Percentiles rank a stretch among this genome's conserved stretches.
Conservation (phyloP, 331 rosid species). For the Prunus yedoensis region DNA sequence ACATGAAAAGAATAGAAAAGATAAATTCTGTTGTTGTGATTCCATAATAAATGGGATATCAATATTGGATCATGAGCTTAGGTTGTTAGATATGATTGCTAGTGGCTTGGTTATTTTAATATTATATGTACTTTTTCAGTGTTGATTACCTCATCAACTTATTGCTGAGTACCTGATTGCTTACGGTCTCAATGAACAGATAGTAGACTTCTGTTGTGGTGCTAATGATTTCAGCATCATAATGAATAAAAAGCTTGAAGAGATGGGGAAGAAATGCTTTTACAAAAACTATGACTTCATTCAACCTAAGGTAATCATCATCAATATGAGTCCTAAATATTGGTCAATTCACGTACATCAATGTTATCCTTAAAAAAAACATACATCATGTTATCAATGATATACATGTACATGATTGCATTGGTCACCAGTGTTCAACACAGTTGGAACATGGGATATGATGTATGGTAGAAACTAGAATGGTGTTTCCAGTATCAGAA, state of each 20-base stretch:
- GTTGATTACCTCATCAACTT: background rate
- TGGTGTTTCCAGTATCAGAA: background rate
- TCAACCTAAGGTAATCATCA: slow-evolving; percentile 55
- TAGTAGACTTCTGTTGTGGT: slow-evolving; percentile 96
- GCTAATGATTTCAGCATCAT: slow-evolving; percentile 86
- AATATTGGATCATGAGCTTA: slow-evolving; percentile 5
- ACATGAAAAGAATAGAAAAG: background rate
- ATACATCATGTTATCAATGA: background rate
- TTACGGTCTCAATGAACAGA: slow-evolving; percentile 38
- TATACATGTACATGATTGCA: background rate
- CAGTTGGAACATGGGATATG: background rate
- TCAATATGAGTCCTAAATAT: background rate
- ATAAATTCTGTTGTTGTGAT: background rate
- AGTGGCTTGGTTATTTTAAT: background rate
- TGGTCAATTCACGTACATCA: background rate
- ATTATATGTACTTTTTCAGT: background rate
- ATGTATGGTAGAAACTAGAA: background rate
- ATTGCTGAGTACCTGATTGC: slow-evolving; percentile 18
- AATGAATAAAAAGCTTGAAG: slow-evolving; percentile 81
- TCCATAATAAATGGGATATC: background rate
- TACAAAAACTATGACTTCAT: slow-evolving; percentile 75
- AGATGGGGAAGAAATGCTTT: slow-evolving; percentile 67
- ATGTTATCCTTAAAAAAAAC: too few species aligned
- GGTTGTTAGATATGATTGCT: background rate
- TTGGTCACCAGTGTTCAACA: background rate